Conservation (phyloP, 306 rosid genomes). For the Pueraria montana region DNA sequence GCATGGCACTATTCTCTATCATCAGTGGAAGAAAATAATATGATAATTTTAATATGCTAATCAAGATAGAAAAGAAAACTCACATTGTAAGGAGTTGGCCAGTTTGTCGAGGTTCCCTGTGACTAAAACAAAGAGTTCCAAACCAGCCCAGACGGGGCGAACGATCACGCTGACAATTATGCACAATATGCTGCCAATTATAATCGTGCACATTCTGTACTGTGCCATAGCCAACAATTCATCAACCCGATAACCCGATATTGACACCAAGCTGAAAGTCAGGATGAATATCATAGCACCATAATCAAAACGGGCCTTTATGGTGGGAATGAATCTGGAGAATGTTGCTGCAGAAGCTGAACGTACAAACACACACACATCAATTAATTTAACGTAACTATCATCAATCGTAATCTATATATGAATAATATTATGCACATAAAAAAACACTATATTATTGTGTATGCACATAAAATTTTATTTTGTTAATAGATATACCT, state of each 20-base stretch:
- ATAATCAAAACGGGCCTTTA: conserved; percentile 86
- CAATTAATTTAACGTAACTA: neutral
- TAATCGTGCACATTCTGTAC: conserved; percentile 68
- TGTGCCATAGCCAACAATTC: conserved; percentile 62
- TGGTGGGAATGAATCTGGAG: conserved; percentile 82
- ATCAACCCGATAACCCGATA: conserved; percentile 75
- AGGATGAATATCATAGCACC: conserved; percentile 85
- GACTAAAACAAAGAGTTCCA: conserved; percentile 66
- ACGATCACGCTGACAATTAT: conserved; percentile 59
- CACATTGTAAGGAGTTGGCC: conserved; percentile 75
- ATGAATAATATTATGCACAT: no score
- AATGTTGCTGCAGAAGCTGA: conserved; percentile 90
- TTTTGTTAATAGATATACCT: conserved; percentile 55
- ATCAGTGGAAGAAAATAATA: neutral
- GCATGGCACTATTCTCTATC: neutral
- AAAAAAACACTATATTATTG: neutral
- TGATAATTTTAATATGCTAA: neutral
- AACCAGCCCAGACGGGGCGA: conserved; percentile 95
- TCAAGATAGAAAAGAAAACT: neutral
- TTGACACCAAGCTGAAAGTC: conserved; percentile 81
- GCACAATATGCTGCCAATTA: conserved; percentile 76
- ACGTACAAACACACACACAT: neutral
- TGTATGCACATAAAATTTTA: neutral
- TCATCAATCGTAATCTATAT: no score
- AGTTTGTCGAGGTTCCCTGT: conserved; percentile 77